phyloP scores from a whole-genome alignment of 2,329 filamentous ascomycete species.

The Neurospora crassa region DNA sequence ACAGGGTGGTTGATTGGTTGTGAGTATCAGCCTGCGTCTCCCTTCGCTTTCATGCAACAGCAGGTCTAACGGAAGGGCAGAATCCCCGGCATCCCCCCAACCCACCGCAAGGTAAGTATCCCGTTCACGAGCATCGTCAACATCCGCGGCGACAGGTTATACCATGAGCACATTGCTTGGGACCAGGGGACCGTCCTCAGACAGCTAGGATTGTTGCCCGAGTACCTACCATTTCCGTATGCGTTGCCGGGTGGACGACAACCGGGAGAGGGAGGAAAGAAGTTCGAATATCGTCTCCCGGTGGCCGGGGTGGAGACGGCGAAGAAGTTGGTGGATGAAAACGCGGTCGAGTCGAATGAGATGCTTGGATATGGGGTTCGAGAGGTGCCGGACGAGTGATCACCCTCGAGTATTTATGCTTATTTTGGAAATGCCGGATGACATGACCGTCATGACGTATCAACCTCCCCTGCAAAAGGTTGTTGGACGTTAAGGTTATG shows the following conservation, averaged over 20 bases:
- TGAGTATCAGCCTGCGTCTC: constrained; percentile 27
- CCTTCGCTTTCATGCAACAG: background rate
- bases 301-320: constrained; percentile 46
- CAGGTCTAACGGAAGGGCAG: constrained; percentile 21
- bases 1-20: constrained; percentile 58
- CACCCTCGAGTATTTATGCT: background rate
- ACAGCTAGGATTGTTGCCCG: constrained; percentile 53
- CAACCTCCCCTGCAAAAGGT: background rate
- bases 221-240: constrained; percentile 56
- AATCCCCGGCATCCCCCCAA: constrained; percentile 50
- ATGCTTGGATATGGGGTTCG: constrained; percentile 34
- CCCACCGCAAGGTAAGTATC: constrained; percentile 41
- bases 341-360: constrained; percentile 42
- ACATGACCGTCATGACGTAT: background rate
- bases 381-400: constrained; percentile 8
- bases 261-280: constrained; percentile 22
- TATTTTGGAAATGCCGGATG: background rate
- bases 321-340: constrained; percentile 38
- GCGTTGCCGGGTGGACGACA: constrained; percentile 26
- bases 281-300: constrained; percentile 50
- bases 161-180: constrained; percentile 64
- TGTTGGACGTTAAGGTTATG: background rate
- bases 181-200: constrained; percentile 54
- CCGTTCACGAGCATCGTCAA: constrained; percentile 58
- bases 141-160: constrained; percentile 57